These are phyloP conservation scores for Clavispora fructus DNA, from an alignment of 805 yeast species.

Conservation along the genomic window DNA sequence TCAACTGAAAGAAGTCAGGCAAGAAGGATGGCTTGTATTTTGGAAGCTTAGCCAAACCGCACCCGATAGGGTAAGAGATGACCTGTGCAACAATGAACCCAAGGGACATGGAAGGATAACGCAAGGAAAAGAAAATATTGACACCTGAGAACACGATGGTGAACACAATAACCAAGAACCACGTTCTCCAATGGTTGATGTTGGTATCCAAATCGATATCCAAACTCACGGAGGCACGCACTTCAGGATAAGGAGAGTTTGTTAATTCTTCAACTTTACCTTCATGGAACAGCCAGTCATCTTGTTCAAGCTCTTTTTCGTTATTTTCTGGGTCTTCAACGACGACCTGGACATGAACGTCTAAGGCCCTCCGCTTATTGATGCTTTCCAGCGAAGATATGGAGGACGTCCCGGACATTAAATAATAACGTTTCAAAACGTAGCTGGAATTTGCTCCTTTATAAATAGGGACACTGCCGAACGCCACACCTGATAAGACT, in stretches of 20 bases:
- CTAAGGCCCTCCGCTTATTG: not conserved
- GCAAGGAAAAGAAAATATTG: conserved; percentile 20
- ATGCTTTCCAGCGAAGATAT: not conserved
- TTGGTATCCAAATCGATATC: conserved; percentile 14
- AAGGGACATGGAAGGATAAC: conserved; percentile 22
- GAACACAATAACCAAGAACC: conserved; percentile 16
- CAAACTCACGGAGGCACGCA: conserved; percentile 18
- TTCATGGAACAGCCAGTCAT: conserved; percentile 2
- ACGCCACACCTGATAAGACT: too few species aligned
- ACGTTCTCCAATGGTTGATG: conserved; percentile 17
- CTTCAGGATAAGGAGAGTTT: conserved; percentile 20
- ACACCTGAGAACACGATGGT: conserved; percentile 23
- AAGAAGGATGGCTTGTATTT: conserved; percentile 6
- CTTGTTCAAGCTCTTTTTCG: not conserved
- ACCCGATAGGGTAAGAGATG: conserved; percentile 21
- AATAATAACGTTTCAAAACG: too few species aligned
- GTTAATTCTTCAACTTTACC: not conserved
- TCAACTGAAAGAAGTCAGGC: conserved; percentile 15
- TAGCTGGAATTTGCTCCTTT: too few species aligned
- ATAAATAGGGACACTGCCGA: too few species aligned
- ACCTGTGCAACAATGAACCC: conserved; percentile 22
- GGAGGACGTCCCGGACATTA: not conserved
- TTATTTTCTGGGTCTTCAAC: not conserved
- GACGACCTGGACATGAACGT: not conserved
- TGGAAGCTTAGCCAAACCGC: conserved; percentile 13